Evolutionary conservation across 1,139 yeast species (phyloP).

Genomic region (Sugiyamaella paludigena): DNA sequence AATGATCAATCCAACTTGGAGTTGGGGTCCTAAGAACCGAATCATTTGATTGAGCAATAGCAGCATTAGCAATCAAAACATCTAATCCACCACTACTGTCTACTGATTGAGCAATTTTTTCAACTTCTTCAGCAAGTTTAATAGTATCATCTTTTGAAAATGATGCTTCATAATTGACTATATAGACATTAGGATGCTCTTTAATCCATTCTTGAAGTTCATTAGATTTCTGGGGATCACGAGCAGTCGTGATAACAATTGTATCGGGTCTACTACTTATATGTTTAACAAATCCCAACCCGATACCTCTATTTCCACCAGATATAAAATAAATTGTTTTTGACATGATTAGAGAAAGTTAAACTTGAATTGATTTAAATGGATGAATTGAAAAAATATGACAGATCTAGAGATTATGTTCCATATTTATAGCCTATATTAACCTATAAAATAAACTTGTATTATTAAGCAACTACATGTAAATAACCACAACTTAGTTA

Average conservation of each 20-base stretch:
- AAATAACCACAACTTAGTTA: too few relatives aligned
- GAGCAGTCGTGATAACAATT: conserved; percentile 36
- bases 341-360: too few relatives aligned
- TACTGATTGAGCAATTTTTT: neutral
- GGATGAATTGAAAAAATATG: too few relatives aligned
- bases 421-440: too few relatives aligned
- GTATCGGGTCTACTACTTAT: conserved; percentile 30
- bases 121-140: conserved; percentile 28
- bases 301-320: conserved; percentile 39
- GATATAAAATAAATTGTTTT: conserved; percentile 12
- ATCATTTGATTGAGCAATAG: neutral
- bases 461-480: too few relatives aligned
- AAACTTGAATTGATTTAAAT: too few relatives aligned
- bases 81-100: conserved; percentile 2
- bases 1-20: neutral
- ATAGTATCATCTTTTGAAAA: conserved; percentile 18
- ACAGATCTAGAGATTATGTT: too few relatives aligned
- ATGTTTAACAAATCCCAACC: conserved; percentile 25
- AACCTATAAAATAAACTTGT: too few relatives aligned
- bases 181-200: conserved; percentile 25
- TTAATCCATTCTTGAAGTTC: conserved; percentile 18
- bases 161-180: conserved; percentile 28
- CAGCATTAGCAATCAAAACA: conserved; percentile 11
- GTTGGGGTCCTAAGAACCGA: neutral
- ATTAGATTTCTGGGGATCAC: conserved; percentile 20